Conservation (phyloP, 1,284 basidiomycete species). For the Apiotrichum siamense region DNA sequence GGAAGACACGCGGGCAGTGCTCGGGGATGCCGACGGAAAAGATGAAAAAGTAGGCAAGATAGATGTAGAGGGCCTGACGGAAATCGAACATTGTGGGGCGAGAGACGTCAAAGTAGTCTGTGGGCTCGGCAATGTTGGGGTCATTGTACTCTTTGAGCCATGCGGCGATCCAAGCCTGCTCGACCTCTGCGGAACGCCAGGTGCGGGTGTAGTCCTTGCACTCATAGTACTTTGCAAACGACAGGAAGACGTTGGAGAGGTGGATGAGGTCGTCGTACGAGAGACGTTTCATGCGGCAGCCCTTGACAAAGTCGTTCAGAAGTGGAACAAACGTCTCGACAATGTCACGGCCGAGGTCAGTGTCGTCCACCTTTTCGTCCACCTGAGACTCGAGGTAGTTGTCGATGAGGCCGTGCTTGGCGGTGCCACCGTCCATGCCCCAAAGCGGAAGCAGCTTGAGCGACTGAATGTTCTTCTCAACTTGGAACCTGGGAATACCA, state of each 20-base stretch:
- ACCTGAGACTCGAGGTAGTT: slow-evolving; percentile 14
- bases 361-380: slow-evolving; percentile 9
- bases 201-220: slow-evolving; percentile 10
- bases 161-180: slow-evolving; percentile 8
- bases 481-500: slow-evolving; percentile 12
- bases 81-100: slow-evolving; percentile 10
- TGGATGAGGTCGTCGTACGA: background rate
- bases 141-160: slow-evolving; percentile 10
- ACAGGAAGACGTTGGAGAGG: slow-evolving; percentile 9
- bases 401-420: slow-evolving; percentile 8
- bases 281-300: slow-evolving; percentile 7
- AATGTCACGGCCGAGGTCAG: slow-evolving; percentile 10
- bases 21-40: slow-evolving; percentile 11
- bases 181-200: slow-evolving; percentile 7
- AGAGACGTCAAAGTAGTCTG: slow-evolving; percentile 7
- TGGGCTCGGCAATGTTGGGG: slow-evolving; percentile 6
- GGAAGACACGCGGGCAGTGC: slow-evolving; percentile 11
- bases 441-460: slow-evolving; percentile 13
- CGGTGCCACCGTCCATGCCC: slow-evolving; percentile 11
- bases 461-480: slow-evolving; percentile 10
- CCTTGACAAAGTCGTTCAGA: slow-evolving; percentile 10
- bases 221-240: slow-evolving; percentile 12
- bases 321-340: slow-evolving; percentile 8
- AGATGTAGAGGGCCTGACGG: slow-evolving; percentile 11
- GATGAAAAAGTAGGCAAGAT: slow-evolving; percentile 14